Conservation (phyloP, 192 early-diverging fungal genomes). For the Glomus cerebriforme region DNA sequence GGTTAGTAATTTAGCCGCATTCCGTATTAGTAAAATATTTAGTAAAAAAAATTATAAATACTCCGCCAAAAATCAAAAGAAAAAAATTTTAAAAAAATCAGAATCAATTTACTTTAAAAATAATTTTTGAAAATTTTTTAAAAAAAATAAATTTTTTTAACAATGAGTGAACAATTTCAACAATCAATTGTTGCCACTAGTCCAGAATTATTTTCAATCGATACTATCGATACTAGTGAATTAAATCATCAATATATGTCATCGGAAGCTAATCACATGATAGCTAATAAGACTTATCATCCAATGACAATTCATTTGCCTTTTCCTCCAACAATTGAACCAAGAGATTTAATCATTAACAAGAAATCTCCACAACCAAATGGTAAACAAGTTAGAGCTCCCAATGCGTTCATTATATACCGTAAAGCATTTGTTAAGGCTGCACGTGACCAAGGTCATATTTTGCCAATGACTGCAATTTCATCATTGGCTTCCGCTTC, state of each 20-base stretch:
- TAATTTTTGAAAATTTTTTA: no score
- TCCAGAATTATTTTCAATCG: background rate
- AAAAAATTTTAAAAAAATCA: no score
- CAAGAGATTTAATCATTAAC: background rate
- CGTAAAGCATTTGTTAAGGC: slow-evolving; percentile 4
- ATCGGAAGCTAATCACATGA: background rate
- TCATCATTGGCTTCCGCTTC: slow-evolving; percentile 5
- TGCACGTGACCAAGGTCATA: background rate
- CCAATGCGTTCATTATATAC: slow-evolving; percentile 15
- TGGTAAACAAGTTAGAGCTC: background rate
- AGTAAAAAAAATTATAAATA: no score
- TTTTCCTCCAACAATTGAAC: background rate
- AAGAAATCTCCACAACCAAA: background rate
- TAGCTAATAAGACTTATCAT: background rate
- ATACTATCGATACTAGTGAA: background rate
- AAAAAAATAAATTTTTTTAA: background rate
- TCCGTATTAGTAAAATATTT: no score
- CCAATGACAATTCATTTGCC: background rate
- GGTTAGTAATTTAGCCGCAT: no score
- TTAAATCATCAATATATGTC: background rate
- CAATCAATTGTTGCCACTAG: no score
- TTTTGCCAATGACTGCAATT: background rate
- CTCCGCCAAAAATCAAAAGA: no score
- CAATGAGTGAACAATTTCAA: background rate
- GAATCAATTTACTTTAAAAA: no score